Percentiles rank a stretch among this genome's conserved stretches.
phyloP scores from a whole-genome alignment of 2,329 filamentous ascomycete species.

The Westerdykella ornata region DNA sequence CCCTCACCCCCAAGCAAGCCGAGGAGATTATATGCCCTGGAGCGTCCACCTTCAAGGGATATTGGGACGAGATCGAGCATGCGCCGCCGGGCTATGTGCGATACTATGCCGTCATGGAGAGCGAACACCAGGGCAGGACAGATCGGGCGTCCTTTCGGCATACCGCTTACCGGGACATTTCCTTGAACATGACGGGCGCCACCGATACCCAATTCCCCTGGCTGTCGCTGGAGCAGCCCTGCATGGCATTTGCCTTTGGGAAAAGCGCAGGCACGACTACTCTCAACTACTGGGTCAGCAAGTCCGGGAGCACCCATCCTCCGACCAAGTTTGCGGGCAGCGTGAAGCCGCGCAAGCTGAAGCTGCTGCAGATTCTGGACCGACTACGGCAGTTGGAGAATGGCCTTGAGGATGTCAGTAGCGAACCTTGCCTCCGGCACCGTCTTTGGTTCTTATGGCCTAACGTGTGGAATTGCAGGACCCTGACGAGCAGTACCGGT shows the following conservation, averaged over 20 bases:
- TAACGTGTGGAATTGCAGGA: conserved; percentile 34
- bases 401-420: conserved; percentile 40
- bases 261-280: conserved; percentile 62
- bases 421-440: conserved; percentile 8
- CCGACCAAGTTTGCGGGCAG: conserved; percentile 54
- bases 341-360: conserved; percentile 54
- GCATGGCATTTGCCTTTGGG: conserved; percentile 62
- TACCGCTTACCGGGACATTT: conserved; percentile 33
- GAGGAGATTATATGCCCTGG: conserved; percentile 36
- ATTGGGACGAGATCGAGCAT: conserved; percentile 33
- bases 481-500: conserved; percentile 43
- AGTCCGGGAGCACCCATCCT: conserved; percentile 52
- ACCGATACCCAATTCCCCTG: conserved; percentile 48
- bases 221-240: conserved; percentile 69
- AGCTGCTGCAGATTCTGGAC: conserved; percentile 45
- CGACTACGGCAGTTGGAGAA: conserved; percentile 39
- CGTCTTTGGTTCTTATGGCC: conserved; percentile 15
- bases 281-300: conserved; percentile 61
- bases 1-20: conserved; percentile 27
- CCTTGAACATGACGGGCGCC: conserved; percentile 33
- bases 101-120: conserved; percentile 39
- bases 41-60: conserved; percentile 38
- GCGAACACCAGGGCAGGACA: conserved; percentile 33
- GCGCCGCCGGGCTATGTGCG: conserved; percentile 33
- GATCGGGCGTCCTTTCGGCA: conserved; percentile 34